A percentile compares a stretch with the other conserved stretches of the same genome.
These are phyloP conservation scores for Cyphellophora attinorum DNA, from an alignment of 2,329 filamentous ascomycete genomes.

Conservation along the genomic window DNA sequence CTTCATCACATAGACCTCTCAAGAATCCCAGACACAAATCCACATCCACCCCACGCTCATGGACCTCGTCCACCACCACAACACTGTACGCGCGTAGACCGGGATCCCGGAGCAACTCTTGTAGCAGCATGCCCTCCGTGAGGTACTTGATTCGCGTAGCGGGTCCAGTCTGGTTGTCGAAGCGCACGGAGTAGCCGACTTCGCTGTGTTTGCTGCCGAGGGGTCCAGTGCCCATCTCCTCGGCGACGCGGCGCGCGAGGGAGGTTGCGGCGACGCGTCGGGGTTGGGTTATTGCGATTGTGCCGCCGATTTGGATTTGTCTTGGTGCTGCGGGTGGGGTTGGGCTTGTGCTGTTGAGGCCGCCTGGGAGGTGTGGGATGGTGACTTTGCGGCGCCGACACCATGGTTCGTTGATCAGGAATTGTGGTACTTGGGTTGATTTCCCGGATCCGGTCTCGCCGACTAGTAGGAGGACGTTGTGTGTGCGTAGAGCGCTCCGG, in stretches of 20 bases:
- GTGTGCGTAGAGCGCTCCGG: constrained; percentile 49
- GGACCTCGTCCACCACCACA: constrained; percentile 89
- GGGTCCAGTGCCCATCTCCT: constrained; percentile 63
- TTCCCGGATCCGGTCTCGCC: constrained; percentile 96
- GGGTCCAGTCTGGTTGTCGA: constrained; percentile 75
- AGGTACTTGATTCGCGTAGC: constrained; percentile 86
- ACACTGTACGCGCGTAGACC: constrained; percentile 77
- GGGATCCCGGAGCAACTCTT: constrained; percentile 83
- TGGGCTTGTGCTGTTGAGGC: constrained; percentile 16
- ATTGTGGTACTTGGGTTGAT: constrained; percentile 92
- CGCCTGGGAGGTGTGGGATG: constrained; percentile 16
- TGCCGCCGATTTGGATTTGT: constrained; percentile 57
- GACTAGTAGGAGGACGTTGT: constrained; percentile 71
- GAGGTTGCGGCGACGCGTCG: constrained; percentile 89
- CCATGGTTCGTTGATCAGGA: constrained; percentile 71
- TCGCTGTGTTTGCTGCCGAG: constrained; percentile 33
- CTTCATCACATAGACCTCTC: constrained; percentile 45
- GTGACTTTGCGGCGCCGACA: constrained; percentile 54
- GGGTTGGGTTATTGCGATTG: constrained; percentile 90
- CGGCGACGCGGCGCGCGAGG: constrained; percentile 75
- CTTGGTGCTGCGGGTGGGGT: constrained; percentile 21
- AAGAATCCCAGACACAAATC: constrained; percentile 85
- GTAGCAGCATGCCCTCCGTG: constrained; percentile 91
- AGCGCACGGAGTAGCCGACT: constrained; percentile 91
- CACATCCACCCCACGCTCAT: constrained; percentile 90